Percentiles rank a stretch among this genome's conserved stretches.
Evolutionary conservation across 75 land plant species (phyloP).

Genomic region (Pinus tabuliformis): DNA sequence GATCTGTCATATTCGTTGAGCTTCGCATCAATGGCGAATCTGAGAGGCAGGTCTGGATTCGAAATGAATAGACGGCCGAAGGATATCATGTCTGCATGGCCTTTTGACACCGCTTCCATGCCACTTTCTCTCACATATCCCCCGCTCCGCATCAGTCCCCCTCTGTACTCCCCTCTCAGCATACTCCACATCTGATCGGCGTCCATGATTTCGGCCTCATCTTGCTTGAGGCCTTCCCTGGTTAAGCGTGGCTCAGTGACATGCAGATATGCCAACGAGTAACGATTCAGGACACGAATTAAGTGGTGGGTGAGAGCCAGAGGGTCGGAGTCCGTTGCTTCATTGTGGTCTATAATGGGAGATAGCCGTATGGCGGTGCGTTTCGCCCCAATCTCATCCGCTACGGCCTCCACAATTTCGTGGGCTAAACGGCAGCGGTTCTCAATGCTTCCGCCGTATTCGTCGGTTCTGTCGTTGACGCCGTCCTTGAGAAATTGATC

Average conservation of each 20-base stretch:
- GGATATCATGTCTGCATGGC: conserved; percentile 72
- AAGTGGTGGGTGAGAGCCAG: conserved; percentile 46
- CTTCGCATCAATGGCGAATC: conserved; percentile 44
- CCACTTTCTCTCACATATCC: conserved; percentile 65
- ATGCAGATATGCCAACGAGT: conserved; percentile 56
- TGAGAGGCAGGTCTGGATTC: conserved; percentile 64
- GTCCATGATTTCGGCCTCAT: conserved; percentile 20
- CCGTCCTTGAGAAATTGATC: conserved; percentile 94
- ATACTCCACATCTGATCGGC: conserved; percentile 26
- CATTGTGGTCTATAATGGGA: conserved; percentile 79
- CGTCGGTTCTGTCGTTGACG: conserved; percentile 72
- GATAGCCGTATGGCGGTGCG: conserved; percentile 65
- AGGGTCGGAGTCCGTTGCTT: conserved; percentile 67
- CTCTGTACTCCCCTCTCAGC: conserved; percentile 42
- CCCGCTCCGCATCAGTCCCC: conserved; percentile 60
- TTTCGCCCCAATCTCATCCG: conserved; percentile 42
- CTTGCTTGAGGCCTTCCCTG: conserved; percentile 41
- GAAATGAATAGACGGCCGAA: conserved; percentile 73
- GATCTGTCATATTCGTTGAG: conserved; percentile 52
- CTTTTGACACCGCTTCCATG: conserved; percentile 45
- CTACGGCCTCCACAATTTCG: conserved; percentile 39
- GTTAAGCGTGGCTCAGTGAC: conserved; percentile 74
- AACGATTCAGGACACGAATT: conserved; percentile 38
- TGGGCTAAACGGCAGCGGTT: conserved; percentile 62
- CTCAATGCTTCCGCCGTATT: conserved; percentile 63